Base-by-base conservation (phyloP, 192 early-diverging fungal species). In the Pilaira anomala region DNA sequence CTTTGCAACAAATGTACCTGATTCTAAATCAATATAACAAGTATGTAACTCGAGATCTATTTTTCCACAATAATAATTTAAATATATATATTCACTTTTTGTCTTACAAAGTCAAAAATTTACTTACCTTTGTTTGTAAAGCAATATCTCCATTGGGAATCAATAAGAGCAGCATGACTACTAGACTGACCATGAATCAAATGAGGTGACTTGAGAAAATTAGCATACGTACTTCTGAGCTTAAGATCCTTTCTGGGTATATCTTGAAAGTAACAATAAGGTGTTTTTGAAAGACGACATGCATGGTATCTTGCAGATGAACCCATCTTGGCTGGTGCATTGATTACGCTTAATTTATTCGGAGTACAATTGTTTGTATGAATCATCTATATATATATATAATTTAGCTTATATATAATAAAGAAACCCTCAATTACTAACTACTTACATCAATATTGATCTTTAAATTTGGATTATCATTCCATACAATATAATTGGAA, bases 181-280 rank as follows among this genome's bases (percentile, higher is more conserved):
- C 49, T 28, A 39, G 77, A 76, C n/a, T 82, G 80, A 8, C 78
- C 78, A 49, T 84, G 83, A 13, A 84, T 60, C 39, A 82, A 69
- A 52, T 78, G 67, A 3, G 83, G 80, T 42, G 76, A 78, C 0
- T 80, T 69, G 11, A 84, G 54, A 64, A 82, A 84, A 40, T 84
- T 84, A 50, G 80, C 78, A 67, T 84, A 84, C 45, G 81, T 73
- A 49, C 76, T 73, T 48, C 83, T 60, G 29, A 82, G 74, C 9
- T 62, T 62, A 12, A 71, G 71, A 28, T 67, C 62, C 21, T 16
- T 12, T 18, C 4, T 11, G 3, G 2, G 7, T 13, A 25, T 18
- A 60, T 82, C 83, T 65, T 82, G 80, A 36, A 84, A 84, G 62
- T 84, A 84, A 58, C 83, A 84, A 52, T 82, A 82, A 0, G 78